Percentiles rank a stretch among this genome's conserved stretches.
Evolutionary conservation across 2,329 filamentous ascomycete species (phyloP).

Genomic region (Niveomyces coronatus): DNA sequence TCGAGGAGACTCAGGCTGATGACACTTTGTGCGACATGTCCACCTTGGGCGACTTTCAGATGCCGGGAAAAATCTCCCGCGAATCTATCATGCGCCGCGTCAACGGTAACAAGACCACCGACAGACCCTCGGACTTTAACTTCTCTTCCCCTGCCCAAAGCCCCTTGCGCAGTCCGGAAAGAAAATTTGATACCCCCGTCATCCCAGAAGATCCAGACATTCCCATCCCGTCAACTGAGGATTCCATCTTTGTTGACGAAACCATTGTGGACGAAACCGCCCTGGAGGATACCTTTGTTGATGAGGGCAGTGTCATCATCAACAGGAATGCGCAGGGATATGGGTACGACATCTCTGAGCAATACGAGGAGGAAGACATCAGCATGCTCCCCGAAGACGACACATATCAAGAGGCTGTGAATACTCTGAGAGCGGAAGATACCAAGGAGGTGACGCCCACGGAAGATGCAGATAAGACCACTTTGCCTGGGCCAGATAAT

Average conservation of each 20-base stretch:
- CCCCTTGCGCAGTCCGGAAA: slow-evolving; percentile 37
- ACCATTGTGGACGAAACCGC: slow-evolving; percentile 39
- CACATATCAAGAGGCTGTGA: slow-evolving; percentile 3
- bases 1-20: slow-evolving; percentile 41
- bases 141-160: slow-evolving; percentile 52
- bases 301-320: slow-evolving; percentile 53
- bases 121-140: slow-evolving; percentile 51
- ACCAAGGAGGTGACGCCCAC: slow-evolving; percentile 26
- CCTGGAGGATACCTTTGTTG: slow-evolving; percentile 41
- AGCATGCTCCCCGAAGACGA: slow-evolving; percentile 56
- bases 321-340: slow-evolving; percentile 54
- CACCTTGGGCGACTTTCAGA: slow-evolving; percentile 50
- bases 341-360: slow-evolving; percentile 54
- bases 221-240: slow-evolving; percentile 80
- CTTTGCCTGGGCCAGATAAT: background rate
- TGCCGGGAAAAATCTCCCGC: slow-evolving; percentile 73
- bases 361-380: slow-evolving; percentile 32
- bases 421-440: background rate
- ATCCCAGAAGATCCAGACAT: slow-evolving; percentile 72
- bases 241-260: slow-evolving; percentile 47
- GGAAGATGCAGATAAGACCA: slow-evolving; percentile 9
- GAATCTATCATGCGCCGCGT: slow-evolving; percentile 89
- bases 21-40: slow-evolving; percentile 51
- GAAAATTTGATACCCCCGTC: slow-evolving; percentile 37
- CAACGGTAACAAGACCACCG: slow-evolving; percentile 50